A percentile compares a stretch with the other conserved stretches of the same genome.
Evolutionary conservation across 129 eudicot genomes (phyloP).

Genomic region (Solidago caesia): DNA sequence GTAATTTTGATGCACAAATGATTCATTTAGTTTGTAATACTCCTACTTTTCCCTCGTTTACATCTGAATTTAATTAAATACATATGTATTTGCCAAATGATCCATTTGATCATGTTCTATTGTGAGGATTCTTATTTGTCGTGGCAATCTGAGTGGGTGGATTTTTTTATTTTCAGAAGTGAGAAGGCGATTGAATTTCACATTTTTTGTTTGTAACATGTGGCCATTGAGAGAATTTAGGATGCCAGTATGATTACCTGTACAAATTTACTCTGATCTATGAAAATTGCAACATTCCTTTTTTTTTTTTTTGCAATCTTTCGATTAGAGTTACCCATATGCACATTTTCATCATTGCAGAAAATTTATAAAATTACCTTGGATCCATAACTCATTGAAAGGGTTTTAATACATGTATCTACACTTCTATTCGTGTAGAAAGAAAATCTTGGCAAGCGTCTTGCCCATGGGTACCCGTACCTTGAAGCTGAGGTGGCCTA

Average conservation of each 20-base stretch:
- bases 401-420: background rate
- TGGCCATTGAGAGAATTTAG: constrained; percentile 9
- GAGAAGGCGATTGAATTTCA: background rate
- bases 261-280: background rate
- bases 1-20: background rate
- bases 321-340: background rate
- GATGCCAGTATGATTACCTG: constrained; percentile 1
- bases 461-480: constrained; percentile 93
- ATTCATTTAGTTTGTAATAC: background rate
- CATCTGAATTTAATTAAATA: background rate
- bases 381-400: background rate
- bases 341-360: background rate
- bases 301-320: background rate
- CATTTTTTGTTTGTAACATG: constrained; percentile 8
- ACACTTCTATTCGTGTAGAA: constrained; percentile 36
- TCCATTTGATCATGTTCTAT: background rate
- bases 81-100: background rate
- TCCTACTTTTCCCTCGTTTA: background rate
- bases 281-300: constrained; percentile 1
- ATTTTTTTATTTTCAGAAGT: background rate
- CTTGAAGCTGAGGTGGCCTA: constrained; percentile 96
- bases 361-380: background rate
- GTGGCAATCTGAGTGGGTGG: background rate
- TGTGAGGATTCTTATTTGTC: background rate
- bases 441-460: constrained; percentile 87